Conservation (phyloP, 2,329 filamentous ascomycete genomes). For the Periconia digitata region DNA sequence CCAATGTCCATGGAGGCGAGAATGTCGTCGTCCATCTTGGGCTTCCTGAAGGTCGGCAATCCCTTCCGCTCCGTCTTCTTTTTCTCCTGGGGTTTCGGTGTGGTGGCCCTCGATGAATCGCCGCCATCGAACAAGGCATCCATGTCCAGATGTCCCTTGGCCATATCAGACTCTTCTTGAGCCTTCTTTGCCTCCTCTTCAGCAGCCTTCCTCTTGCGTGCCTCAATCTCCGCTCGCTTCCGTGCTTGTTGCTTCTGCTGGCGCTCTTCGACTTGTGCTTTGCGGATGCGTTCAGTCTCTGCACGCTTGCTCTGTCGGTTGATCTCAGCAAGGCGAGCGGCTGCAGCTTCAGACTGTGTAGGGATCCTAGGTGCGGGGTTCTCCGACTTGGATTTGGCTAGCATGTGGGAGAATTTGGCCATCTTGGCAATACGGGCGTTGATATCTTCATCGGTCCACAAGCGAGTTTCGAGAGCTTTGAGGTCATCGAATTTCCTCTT, state of each 20-base stretch:
- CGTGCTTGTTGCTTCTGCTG: constrained; percentile 39
- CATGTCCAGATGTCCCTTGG: constrained; percentile 33
- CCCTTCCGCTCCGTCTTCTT: constrained; percentile 58
- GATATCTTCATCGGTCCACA: constrained; percentile 82
- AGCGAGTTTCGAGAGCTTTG: constrained; percentile 73
- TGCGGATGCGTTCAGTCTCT: constrained; percentile 88
- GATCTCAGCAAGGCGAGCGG: constrained; percentile 79
- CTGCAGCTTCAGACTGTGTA: constrained; percentile 63
- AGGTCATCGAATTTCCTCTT: constrained; percentile 77
- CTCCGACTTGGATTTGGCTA: constrained; percentile 67
- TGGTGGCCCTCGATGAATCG: constrained; percentile 42
- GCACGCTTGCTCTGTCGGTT: constrained; percentile 82
- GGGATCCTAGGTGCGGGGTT: constrained; percentile 58
- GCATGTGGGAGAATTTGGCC: constrained; percentile 49
- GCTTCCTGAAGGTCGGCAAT: constrained; percentile 70
- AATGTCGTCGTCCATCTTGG: constrained; percentile 87
- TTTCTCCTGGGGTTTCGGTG: constrained; percentile 52
- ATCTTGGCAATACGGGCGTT: constrained; percentile 74
- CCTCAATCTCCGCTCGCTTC: constrained; percentile 52
- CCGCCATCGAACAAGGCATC: constrained; percentile 51
- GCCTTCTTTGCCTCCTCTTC: constrained; percentile 56
- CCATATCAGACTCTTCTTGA: constrained; percentile 27
- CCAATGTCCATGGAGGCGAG: constrained; percentile 87
- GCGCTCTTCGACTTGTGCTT: constrained; percentile 79
- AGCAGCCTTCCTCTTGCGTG: constrained; percentile 53